Conservation (phyloP, 148 eudicot species). For the Silene latifolia region DNA sequence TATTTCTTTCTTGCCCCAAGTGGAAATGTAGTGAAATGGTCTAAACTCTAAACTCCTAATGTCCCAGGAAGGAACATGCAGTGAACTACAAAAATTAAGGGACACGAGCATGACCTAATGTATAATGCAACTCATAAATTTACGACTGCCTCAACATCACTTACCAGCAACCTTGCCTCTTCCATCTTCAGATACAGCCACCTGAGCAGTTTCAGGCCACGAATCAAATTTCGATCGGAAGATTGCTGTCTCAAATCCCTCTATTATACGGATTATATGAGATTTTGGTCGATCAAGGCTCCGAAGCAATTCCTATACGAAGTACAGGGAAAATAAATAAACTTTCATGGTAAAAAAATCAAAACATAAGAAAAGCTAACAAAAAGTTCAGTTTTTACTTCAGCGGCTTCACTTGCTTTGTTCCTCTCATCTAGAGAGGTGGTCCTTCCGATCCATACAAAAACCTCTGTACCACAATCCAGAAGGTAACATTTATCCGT, state of each 20-base stretch:
- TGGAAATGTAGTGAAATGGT: no score
- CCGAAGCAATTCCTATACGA: slow-evolving; percentile 57
- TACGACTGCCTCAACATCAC: slow-evolving; percentile 22
- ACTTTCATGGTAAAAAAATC: neutral
- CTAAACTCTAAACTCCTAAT: neutral
- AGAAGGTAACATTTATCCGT: slow-evolving; percentile 73
- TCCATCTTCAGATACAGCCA: slow-evolving; percentile 79
- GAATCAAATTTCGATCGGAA: slow-evolving; percentile 65
- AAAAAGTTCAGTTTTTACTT: slow-evolving; percentile 37
- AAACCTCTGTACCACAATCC: slow-evolving; percentile 81
- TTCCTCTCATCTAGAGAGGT: slow-evolving; percentile 77
- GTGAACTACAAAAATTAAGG: no score
- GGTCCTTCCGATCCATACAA: slow-evolving; percentile 86
- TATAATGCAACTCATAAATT: neutral
- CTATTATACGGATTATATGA: slow-evolving; percentile 73
- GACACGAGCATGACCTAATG: no score
- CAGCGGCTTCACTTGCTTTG: slow-evolving; percentile 71
- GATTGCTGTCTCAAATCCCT: slow-evolving; percentile 74
- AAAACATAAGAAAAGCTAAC: neutral
- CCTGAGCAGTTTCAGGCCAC: slow-evolving; percentile 70
- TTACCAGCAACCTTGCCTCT: slow-evolving; percentile 96
- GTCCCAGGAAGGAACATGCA: no score
- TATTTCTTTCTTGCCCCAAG: no score
- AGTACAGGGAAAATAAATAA: slow-evolving; percentile 5
- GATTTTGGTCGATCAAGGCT: slow-evolving; percentile 59